Base-by-base conservation (phyloP, 352 stramenopile genomes). In the Phytopythium boreale region DNA sequence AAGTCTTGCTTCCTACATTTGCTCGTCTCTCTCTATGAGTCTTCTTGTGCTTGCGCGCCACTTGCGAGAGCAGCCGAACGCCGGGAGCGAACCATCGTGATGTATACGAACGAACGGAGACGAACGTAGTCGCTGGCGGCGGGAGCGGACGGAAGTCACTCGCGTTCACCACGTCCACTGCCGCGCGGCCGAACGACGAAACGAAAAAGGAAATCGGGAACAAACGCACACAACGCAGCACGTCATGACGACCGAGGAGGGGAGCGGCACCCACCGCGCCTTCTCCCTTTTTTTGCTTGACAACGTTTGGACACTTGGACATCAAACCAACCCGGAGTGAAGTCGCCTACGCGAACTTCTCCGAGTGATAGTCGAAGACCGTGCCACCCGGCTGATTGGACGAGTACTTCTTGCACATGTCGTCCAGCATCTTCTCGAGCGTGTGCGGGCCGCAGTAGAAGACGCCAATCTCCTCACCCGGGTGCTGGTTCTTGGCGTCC, bases 371-470 rank as follows among this genome's bases (percentile, higher is more conserved):
- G 73, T 93, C 84, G 58, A 93, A 93, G 34, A 86, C 62, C 20
- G 82, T 89, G 60, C 84, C 84, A 24, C 79, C 74, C 7, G 67
- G 61, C 24, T 68, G 59, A 15, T 65, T 77, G 22, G 81, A 88
- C 63, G 83, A 89, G 61, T 88, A 88, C 56, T 84, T 76, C 51
- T 80, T 77, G 72, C 83, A 92, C 70, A 80, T 86, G 39, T 82
- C 84, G 52, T 76, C 74, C 26, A 96, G 63, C 41, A 89, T 83
- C 65, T 88, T 79, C 64, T 93, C 85, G n/a, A 96, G 78, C 4
- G 70, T 74, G 57, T 92, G 83, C 24, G 87, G 85, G 5, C 88
- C 88, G 49, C 88, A 96, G 68, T 93, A 89, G 66, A 96, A 96
- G 15, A 96, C 85, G n/a, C 87, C 87, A 22, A 93, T 88, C 61